These are phyloP conservation scores for Teratosphaeria gauchensis DNA, from an alignment of 2,329 filamentous ascomycete species.

Conservation along the genomic window DNA sequence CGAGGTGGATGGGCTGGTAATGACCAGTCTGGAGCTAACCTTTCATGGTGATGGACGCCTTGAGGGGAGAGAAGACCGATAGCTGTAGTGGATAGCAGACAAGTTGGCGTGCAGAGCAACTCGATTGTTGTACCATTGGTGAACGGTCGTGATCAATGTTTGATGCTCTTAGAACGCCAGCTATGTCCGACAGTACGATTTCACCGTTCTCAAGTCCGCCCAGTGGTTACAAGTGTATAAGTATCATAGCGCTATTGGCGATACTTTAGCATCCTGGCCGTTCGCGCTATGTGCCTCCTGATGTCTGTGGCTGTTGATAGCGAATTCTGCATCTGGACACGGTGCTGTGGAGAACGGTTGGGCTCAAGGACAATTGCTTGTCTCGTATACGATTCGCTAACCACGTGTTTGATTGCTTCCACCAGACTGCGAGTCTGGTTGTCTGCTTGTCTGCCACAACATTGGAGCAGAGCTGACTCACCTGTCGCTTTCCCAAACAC, in stretches of 20 bases:
- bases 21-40: not conserved
- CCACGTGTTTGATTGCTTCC: no score
- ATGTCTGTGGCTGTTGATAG: no score
- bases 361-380: no score
- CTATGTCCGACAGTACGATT: not conserved
- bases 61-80: not conserved
- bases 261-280: no score
- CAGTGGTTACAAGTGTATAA: no score
- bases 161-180: not conserved
- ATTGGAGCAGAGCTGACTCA: not conserved
- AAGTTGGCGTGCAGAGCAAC: not conserved
- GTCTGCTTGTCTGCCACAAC: not conserved
- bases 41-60: not conserved
- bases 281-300: no score
- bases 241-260: no score
- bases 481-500: not conserved
- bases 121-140: not conserved
- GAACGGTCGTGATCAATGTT: not conserved
- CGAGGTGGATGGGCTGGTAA: not conserved
- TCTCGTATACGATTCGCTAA: no score
- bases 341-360: no score
- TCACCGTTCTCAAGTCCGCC: no score
- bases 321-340: no score
- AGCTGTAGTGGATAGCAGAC: not conserved
- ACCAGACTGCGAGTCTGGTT: no score